phyloP scores from a whole-genome alignment of 345 rosid species.

The Lenwebbia sp. region DNA sequence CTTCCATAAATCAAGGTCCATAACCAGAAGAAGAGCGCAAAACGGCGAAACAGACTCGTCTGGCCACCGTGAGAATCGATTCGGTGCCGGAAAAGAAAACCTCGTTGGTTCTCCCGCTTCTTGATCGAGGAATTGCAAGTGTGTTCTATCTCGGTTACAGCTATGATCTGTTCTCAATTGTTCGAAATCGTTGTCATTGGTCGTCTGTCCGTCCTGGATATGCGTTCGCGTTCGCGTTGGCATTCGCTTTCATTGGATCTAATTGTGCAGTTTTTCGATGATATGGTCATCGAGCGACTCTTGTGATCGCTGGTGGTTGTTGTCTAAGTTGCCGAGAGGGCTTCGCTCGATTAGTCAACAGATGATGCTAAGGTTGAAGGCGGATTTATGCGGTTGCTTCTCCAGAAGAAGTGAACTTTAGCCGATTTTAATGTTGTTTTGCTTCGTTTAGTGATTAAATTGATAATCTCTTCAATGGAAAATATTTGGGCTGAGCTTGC shows the following conservation, averaged over 20 bases:
- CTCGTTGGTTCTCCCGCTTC: background rate
- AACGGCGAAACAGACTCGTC: no score
- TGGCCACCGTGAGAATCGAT: background rate
- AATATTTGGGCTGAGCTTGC: background rate
- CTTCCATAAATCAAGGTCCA: no score
- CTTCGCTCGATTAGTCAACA: background rate
- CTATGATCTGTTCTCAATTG: background rate
- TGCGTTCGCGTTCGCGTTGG: background rate
- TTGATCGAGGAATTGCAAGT: background rate
- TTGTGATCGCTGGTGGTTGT: background rate
- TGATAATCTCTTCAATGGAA: background rate
- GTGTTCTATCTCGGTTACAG: background rate
- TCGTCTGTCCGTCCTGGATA: background rate
- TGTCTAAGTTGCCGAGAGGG: background rate
- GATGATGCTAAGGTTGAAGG: background rate
- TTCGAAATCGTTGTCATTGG: background rate
- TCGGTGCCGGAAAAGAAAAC: background rate
- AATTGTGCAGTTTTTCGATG: background rate
- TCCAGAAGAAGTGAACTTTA: background rate
- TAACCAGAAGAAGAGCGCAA: no score
- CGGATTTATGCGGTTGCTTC: no score
- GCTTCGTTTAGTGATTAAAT: background rate
- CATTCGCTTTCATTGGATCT: no score
- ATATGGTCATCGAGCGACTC: background rate
- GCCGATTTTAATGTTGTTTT: background rate